Percentiles rank a stretch among this genome's conserved stretches.
Conservation (phyloP, 1,139 yeast genomes). For the Trichomonascaceae sp. region DNA sequence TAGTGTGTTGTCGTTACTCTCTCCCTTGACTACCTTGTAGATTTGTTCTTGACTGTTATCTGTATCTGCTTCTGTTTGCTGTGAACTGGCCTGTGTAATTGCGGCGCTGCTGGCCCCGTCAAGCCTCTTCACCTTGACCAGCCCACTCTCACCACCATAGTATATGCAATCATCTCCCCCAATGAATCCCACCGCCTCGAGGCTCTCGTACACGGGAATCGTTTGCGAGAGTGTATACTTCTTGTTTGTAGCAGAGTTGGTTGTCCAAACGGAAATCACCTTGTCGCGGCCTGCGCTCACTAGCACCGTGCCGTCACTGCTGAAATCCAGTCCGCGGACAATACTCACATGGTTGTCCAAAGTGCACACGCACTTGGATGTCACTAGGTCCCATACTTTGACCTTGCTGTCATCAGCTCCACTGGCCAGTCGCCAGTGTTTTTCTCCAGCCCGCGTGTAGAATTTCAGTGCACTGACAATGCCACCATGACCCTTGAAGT, state of each 20-base stretch:
- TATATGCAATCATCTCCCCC: slow-evolving; percentile 26
- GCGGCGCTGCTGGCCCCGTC: slow-evolving; percentile 2
- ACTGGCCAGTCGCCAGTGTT: slow-evolving; percentile 67
- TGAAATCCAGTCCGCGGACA: slow-evolving; percentile 72
- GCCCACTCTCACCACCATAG: slow-evolving; percentile 75
- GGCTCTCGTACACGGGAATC: slow-evolving; percentile 58
- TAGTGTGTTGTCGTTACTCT: slow-evolving; percentile 12
- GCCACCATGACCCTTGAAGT: slow-evolving; percentile 90
- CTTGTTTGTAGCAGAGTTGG: slow-evolving; percentile 6
- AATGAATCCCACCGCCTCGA: slow-evolving; percentile 72
- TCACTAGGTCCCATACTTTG: slow-evolving; percentile 84
- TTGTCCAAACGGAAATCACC: slow-evolving; percentile 50
- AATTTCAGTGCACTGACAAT: slow-evolving; percentile 69
- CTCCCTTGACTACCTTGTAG: slow-evolving; percentile 9
- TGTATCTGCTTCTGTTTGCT: too few species aligned
- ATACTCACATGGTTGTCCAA: slow-evolving; percentile 72
- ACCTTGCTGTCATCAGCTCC: slow-evolving; percentile 75
- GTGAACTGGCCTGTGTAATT: slow-evolving; percentile 1
- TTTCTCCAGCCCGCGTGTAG: slow-evolving; percentile 44
- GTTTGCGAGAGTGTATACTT: slow-evolving; percentile 48
- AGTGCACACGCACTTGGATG: slow-evolving; percentile 49
- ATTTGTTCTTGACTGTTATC: slow-evolving; percentile 3
- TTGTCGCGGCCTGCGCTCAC: slow-evolving; percentile 87
- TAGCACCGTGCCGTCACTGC: slow-evolving; percentile 38
- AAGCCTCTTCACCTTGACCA: slow-evolving; percentile 48